phyloP scores from a whole-genome alignment of 2,329 filamentous ascomycete species.

The Gaeumannomyces tritici region DNA sequence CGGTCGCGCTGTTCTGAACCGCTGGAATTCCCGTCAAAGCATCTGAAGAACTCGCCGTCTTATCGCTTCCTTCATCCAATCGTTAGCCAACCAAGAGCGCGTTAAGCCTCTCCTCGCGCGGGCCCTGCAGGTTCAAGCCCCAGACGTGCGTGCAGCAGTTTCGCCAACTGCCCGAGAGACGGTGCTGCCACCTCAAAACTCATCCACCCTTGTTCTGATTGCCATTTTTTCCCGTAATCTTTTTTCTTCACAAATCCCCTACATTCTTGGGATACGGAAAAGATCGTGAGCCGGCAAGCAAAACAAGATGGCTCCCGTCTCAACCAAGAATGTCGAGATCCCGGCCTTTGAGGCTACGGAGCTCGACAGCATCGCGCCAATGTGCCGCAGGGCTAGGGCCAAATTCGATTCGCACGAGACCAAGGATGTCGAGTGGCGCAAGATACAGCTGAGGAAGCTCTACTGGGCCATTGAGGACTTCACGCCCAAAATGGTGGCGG shows the following conservation, averaged over 20 bases:
- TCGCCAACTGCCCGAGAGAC: not conserved
- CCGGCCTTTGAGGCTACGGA: constrained; percentile 49
- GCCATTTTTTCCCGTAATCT: not conserved
- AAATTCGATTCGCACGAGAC: constrained; percentile 76
- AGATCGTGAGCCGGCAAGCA: not conserved
- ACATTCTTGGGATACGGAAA: not conserved
- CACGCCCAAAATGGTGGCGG: constrained; percentile 60
- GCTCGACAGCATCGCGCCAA: constrained; percentile 54
- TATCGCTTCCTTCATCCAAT: too few species aligned
- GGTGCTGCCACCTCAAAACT: too few species aligned
- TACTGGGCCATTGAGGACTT: constrained; percentile 90
- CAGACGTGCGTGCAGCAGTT: not conserved
- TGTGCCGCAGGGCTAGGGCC: constrained; percentile 49
- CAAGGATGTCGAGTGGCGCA: constrained; percentile 70
- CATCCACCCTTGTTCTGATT: not conserved
- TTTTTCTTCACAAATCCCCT: not conserved
- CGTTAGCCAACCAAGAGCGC: too few species aligned
- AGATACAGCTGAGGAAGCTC: constrained; percentile 81
- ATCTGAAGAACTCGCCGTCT: not conserved
- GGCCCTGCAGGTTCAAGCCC: not conserved
- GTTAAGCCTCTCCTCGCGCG: not conserved
- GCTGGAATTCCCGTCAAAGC: too few species aligned
- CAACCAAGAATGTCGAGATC: constrained; percentile 19
- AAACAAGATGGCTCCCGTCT: constrained; percentile 26
- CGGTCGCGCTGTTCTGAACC: not conserved